These are phyloP conservation scores for Leccinum subrobustum DNA, from an alignment of 1,284 basidiomycete species.

Conservation along the genomic window DNA sequence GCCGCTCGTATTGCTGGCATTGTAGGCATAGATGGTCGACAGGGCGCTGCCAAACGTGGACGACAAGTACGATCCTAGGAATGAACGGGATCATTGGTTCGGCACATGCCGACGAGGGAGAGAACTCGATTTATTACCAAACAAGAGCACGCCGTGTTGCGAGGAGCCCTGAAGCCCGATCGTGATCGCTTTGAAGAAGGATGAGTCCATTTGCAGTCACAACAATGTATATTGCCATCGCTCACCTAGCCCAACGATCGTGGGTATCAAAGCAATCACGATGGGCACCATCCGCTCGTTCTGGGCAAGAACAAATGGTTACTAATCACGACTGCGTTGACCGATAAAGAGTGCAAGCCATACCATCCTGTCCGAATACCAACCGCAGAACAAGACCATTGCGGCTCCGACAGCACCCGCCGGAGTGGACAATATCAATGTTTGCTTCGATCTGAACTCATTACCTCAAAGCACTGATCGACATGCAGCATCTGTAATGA, in stretches of 20 bases:
- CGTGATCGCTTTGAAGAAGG: conserved; percentile 43
- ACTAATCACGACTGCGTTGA: background rate
- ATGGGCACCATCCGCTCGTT: conserved; percentile 65
- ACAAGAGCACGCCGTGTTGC: conserved; percentile 55
- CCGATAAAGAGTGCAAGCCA: background rate
- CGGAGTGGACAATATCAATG: conserved; percentile 61
- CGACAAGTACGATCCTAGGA: conserved; percentile 52
- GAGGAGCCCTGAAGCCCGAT: conserved; percentile 53
- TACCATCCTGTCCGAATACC: conserved; percentile 65
- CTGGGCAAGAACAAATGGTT: conserved; percentile 30
- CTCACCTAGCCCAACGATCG: conserved; percentile 56
- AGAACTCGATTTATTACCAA: conserved; percentile 41
- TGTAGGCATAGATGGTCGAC: conserved; percentile 63
- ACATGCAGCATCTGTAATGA: conserved; percentile 3
- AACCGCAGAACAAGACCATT: conserved; percentile 55
- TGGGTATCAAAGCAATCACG: conserved; percentile 58
- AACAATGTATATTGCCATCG: background rate
- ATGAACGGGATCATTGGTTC: background rate
- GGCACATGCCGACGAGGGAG: background rate
- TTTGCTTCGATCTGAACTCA: conserved; percentile 51
- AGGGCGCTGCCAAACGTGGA: conserved; percentile 60
- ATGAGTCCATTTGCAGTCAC: background rate
- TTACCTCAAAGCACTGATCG: background rate
- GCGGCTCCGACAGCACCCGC: conserved; percentile 50
- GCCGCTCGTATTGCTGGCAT: conserved; percentile 64